phyloP scores from a whole-genome alignment of 1,139 yeast species.

The Arxiozyma slooffiae region DNA sequence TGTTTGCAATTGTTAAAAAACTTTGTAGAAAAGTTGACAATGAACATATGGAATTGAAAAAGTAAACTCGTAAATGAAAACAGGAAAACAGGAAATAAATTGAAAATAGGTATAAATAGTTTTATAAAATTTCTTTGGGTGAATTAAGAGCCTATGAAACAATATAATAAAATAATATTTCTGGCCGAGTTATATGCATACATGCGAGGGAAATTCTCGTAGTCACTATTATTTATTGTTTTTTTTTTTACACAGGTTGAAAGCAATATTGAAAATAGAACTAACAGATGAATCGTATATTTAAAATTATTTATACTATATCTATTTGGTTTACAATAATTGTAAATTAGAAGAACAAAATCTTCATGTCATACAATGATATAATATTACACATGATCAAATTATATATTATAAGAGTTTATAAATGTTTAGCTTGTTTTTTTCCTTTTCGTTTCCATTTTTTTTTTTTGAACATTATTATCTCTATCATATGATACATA shows the following conservation, averaged over 20 bases:
- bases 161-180: too few relatives aligned
- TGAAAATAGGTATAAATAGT: not conserved
- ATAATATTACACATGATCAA: not conserved
- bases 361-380: not conserved
- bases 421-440: not conserved
- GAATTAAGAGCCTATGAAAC: not conserved
- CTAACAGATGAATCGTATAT: too few relatives aligned
- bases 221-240: too few relatives aligned
- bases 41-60: constrained; percentile 52
- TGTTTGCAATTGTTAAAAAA: constrained; percentile 59
- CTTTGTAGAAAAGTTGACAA: constrained; percentile 53
- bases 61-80: constrained; percentile 16
- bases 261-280: not conserved
- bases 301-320: too few relatives aligned
- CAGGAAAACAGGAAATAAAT: not conserved
- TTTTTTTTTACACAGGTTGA: too few relatives aligned
- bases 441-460: not conserved
- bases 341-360: not conserved
- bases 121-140: too few relatives aligned
- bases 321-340: too few relatives aligned
- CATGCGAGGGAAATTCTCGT: not conserved
- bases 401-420: too few relatives aligned
- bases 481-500: too few relatives aligned
- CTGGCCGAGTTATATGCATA: not conserved
- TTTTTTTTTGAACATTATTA: too few relatives aligned